These are phyloP conservation scores for Cutaneotrichosporon sp. DNA, from an alignment of 1,284 basidiomycete genomes.

Conservation along the genomic window DNA sequence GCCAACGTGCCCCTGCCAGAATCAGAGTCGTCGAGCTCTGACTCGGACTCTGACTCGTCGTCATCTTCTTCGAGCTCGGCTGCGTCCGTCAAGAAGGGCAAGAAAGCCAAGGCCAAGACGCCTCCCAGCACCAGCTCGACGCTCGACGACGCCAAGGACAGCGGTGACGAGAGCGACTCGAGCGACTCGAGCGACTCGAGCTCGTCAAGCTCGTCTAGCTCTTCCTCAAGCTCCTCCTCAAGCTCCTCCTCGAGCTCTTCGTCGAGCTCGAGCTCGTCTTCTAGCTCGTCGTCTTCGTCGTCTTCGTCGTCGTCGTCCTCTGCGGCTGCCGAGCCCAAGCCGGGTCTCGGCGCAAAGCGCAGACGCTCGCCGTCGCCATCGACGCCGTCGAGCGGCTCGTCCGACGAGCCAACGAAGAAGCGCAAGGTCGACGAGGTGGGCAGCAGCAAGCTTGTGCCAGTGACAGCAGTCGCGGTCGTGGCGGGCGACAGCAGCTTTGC, in stretches of 20 bases:
- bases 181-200: too few relatives aligned
- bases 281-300: conserved; percentile 30
- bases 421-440: conserved; percentile 20
- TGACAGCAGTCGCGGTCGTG: conserved; percentile 15
- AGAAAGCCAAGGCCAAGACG: neutral
- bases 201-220: conserved; percentile 13
- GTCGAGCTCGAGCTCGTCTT: conserved; percentile 22
- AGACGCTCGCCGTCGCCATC: conserved; percentile 25
- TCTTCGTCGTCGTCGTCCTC: conserved; percentile 26
- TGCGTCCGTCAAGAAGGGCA: conserved; percentile 6
- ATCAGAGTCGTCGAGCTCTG: conserved; percentile 13
- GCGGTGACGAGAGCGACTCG: conserved; percentile 14
- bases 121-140: conserved; percentile 6
- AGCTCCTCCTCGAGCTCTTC: conserved; percentile 13
- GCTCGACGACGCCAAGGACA: conserved; percentile 7
- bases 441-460: conserved; percentile 6
- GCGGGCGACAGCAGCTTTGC: conserved; percentile 15
- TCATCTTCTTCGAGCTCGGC: conserved; percentile 6
- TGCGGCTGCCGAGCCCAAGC: conserved; percentile 16
- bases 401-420: conserved; percentile 39
- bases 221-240: conserved; percentile 23
- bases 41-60: conserved; percentile 15
- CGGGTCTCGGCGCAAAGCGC: conserved; percentile 19
- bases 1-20: neutral
- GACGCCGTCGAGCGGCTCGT: conserved; percentile 23